A percentile compares a stretch with the other conserved stretches of the same genome.
phyloP scores from a whole-genome alignment of 2,329 filamentous ascomycete genomes.

The Aureobasidium sp. region DNA sequence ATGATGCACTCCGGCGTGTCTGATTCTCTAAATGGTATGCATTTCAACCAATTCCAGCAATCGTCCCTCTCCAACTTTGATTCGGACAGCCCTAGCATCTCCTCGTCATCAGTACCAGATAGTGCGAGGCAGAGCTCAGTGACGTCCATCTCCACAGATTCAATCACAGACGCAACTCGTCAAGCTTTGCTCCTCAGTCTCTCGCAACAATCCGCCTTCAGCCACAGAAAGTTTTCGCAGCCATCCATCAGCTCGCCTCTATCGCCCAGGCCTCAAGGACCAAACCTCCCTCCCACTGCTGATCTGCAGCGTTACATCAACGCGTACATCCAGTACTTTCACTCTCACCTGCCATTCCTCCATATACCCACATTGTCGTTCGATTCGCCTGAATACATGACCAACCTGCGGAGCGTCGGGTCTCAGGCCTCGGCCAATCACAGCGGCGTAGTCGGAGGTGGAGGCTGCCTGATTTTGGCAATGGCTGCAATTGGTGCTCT shows the following conservation, averaged over 20 bases:
- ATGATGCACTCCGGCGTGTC: conserved; percentile 45
- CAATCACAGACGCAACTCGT: conserved; percentile 58
- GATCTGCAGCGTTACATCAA: conserved; percentile 86
- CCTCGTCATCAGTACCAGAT: conserved; percentile 62
- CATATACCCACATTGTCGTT: conserved; percentile 89
- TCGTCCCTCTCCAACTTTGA: conserved; percentile 51
- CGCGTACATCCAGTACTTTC: conserved; percentile 85
- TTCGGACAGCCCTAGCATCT: conserved; percentile 54
- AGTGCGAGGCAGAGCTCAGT: conserved; percentile 55
- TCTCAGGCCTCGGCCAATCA: conserved; percentile 44
- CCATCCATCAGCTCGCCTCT: conserved; percentile 48
- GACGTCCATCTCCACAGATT: conserved; percentile 54
- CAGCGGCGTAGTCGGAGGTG: conserved; percentile 59
- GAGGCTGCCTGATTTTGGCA: conserved; percentile 75
- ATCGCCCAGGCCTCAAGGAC: conserved; percentile 33
- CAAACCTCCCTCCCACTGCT: conserved; percentile 65
- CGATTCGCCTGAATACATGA: conserved; percentile 62
- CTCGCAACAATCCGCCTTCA: conserved; percentile 50
- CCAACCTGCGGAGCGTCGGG: conserved; percentile 50
- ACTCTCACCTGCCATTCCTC: conserved; percentile 89
- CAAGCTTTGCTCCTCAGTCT: conserved; percentile 55
- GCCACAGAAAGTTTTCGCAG: conserved; percentile 51
- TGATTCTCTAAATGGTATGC: conserved; percentile 56
- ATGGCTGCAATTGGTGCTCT: conserved; percentile 83
- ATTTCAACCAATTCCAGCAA: conserved; percentile 43